Evolutionary conservation across 257 asterid species (phyloP), one percentile per base, ranked within the genome.

Genomic region (Voacanga thouarsii): DNA sequence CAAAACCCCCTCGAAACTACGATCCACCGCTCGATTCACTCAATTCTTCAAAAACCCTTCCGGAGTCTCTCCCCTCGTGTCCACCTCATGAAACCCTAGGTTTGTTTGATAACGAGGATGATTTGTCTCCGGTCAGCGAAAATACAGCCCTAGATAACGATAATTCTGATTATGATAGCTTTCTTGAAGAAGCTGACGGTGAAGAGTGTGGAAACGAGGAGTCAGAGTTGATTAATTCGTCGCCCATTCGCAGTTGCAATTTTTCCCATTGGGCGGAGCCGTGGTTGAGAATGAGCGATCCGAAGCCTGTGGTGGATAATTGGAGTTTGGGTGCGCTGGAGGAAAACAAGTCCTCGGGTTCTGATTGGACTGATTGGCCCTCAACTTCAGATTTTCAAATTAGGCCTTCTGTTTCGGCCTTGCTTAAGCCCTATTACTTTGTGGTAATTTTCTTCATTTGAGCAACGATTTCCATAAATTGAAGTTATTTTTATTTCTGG

Each of bases 11-110:
- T 7, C 72, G 33, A 26, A 24, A 55, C 65, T 74, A 56, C 0
- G 61, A 69, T 37, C n/a, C 82, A 12, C 56, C 71, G 6, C 80
- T 80, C 39, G 47, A 82, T 75, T 80, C 78, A 1, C 59, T 51
- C 26, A 63, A 37, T 80, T 59, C 80, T 77, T 57, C 85, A 37
- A 60, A 85, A 84, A 53, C 87, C 85, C 85, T 84, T 68, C 61
- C 80, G 66, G 75, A 66, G 39, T 78, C 84, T 24, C 24, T 45
- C 7, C 23, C 53, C 4, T 75, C 14, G 37, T 33, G 37, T 61
- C 45, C 78, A 75, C 37, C 49, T 56, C 72, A 26, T 30, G 30
- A 72, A 77, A 71, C 76, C 80, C 68, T 77, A 71, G n/a, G 9
- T 47, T 39, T 60, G 8, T 51, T 14, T 75, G 33, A 51, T 47